Evolutionary conservation across 2,329 filamentous ascomycete genomes (phyloP).

Genomic region (Aspergillus intermedius): DNA sequence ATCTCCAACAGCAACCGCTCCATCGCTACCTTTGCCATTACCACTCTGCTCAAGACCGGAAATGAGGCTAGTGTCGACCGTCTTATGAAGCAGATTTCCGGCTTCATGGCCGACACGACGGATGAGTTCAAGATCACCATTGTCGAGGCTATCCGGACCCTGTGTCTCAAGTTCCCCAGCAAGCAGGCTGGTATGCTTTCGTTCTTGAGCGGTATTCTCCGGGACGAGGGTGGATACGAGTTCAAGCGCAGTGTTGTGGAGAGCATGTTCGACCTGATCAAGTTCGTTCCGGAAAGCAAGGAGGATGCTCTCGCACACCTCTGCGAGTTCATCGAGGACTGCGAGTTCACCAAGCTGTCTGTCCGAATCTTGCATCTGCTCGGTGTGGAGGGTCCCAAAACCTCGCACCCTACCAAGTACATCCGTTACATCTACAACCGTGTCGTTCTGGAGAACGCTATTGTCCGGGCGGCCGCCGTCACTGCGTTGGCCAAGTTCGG

Average conservation of each 20-base stretch:
- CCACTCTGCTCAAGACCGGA: slow-evolving; percentile 93
- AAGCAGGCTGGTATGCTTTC: slow-evolving; percentile 97
- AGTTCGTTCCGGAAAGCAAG: slow-evolving; percentile 86
- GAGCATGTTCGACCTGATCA: slow-evolving; percentile 98
- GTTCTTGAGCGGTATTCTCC: slow-evolving; percentile 92
- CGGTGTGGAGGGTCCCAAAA: slow-evolving; percentile 90
- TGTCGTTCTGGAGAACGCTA: slow-evolving; percentile 93
- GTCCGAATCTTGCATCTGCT: slow-evolving; percentile 92
- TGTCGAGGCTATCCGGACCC: slow-evolving; percentile 91
- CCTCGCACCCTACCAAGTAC: slow-evolving; percentile 93
- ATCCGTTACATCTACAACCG: slow-evolving; percentile 99
- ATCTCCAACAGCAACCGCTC: slow-evolving; percentile 97
- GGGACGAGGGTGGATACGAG: slow-evolving; percentile 95
- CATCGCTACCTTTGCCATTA: slow-evolving; percentile 97
- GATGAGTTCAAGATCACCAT: slow-evolving; percentile 99
- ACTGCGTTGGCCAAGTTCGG: slow-evolving; percentile 96
- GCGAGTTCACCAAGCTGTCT: slow-evolving; percentile 96
- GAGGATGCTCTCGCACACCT: slow-evolving; percentile 80
- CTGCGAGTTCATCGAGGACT: slow-evolving; percentile 98
- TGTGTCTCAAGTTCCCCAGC: slow-evolving; percentile 95
- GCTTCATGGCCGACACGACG: slow-evolving; percentile 98
- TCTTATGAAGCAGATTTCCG: slow-evolving; percentile 96
- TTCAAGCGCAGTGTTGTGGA: slow-evolving; percentile 98
- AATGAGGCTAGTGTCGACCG: slow-evolving; percentile 96
- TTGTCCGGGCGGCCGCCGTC: slow-evolving; percentile 89